Evolutionary conservation across 306 rosid species (phyloP).

Genomic region (Cucurbita maxima): DNA sequence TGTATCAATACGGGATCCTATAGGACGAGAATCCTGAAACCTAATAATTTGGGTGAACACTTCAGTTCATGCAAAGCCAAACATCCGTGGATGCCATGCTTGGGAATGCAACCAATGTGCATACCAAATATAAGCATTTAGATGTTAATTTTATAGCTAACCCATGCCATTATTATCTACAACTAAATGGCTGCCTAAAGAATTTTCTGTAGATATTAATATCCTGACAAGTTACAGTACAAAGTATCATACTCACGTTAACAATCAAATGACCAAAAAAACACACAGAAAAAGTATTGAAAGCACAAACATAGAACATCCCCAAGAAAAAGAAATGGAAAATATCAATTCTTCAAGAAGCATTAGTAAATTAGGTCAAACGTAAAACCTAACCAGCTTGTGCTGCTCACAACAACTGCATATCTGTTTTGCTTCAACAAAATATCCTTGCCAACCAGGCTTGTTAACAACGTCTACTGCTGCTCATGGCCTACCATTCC

Average conservation of each 20-base stretch:
- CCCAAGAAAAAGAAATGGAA: neutral
- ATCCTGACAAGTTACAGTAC: neutral
- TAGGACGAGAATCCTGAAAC: neutral
- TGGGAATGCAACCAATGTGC: neutral
- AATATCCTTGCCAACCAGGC: too few relatives aligned
- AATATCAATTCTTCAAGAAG: neutral
- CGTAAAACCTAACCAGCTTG: constrained; percentile 47
- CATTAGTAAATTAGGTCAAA: neutral
- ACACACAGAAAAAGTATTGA: neutral
- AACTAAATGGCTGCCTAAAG: neutral
- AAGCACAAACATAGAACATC: neutral
- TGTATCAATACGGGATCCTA: neutral
- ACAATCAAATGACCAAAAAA: neutral
- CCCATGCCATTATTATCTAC: neutral
- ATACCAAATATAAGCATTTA: neutral
- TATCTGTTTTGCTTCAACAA: too few relatives aligned
- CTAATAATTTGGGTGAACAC: neutral
- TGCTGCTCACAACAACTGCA: too few relatives aligned
- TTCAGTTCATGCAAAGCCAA: neutral
- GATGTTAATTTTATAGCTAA: neutral
- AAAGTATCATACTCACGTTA: neutral
- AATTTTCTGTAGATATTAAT: neutral
- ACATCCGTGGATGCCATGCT: neutral
- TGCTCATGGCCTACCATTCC: too few relatives aligned
- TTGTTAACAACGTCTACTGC: too few relatives aligned